These are phyloP conservation scores for Rhododendron henanense DNA, from an alignment of 148 eudicot genomes.

Conservation along the genomic window DNA sequence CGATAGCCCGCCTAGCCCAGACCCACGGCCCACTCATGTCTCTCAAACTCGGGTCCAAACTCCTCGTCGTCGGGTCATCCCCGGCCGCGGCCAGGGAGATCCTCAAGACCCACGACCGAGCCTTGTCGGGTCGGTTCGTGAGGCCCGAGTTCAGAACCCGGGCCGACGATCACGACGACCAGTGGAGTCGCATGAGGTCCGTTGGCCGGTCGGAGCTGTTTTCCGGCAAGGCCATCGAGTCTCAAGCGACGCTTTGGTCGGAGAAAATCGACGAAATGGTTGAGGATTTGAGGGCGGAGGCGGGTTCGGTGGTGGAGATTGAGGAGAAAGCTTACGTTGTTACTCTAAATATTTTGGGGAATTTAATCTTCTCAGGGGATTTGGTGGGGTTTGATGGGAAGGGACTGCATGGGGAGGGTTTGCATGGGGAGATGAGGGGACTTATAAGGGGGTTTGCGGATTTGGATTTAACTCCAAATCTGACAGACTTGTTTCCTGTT, in stretches of 20 bases:
- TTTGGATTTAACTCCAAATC: not conserved
- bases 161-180: not conserved
- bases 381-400: not conserved
- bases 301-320: constrained; percentile 13
- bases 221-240: constrained; percentile 12
- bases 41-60: not conserved
- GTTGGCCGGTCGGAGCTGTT: constrained; percentile 19
- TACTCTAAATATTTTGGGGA: constrained; percentile 18
- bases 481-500: constrained; percentile 11
- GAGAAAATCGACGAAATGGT: constrained; percentile 19
- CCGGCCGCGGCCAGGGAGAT: not conserved
- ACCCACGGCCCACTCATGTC: not conserved
- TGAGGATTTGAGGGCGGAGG: constrained; percentile 1
- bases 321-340: constrained; percentile 3
- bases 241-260: constrained; percentile 6
- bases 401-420: not conserved
- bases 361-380: constrained; percentile 14
- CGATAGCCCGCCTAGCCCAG: constrained; percentile 7
- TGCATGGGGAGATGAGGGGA: not conserved
- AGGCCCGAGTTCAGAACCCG: not conserved
- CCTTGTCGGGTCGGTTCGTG: constrained; percentile 17
- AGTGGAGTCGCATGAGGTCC: constrained; percentile 15
- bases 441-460: not conserved
- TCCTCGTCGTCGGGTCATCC: not conserved
- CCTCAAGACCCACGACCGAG: not conserved